Base-by-base conservation (phyloP, 1,284 basidiomycete species). In the Amylostereum chailletii region DNA sequence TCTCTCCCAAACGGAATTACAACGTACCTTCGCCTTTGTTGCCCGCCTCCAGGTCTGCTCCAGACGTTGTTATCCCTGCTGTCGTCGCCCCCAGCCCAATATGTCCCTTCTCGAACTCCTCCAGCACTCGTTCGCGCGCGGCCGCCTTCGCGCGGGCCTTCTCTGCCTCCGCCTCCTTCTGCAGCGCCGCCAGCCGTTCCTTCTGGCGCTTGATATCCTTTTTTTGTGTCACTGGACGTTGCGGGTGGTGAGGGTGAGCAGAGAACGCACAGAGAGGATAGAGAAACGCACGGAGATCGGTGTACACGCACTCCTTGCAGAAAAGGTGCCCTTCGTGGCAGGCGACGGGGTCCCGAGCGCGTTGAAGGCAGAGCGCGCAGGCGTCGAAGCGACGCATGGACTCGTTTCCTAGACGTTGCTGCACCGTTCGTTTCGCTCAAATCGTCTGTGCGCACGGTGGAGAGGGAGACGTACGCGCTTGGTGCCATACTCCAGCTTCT, bases 311-410 rank as follows among this genome's bases (percentile, higher is more conserved):
- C 65, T 94, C 91, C 60, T 87, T 90, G 75, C 94, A 97, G 66
- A 87, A 90, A 8, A 96, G 60, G 65, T 97, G 94, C 0, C 94
- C 94, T 50, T 86, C 76, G 30, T 78, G 68, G 61, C 94, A 97
- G 7, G 84, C 79, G 32, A 93, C 72, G 0, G 93, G 90, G 47
- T 90, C 84, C 43, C 84, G 68, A 3, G 89, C 90, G 46, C 76
- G 74, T 51, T 89, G 83, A 32, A 95, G 70, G 62, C 93, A 95
- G 11, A 94, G 76, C 34, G 86, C 76, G 62, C 92, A 96, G 6
- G 87, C 81, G 64, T 94, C 90, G 62, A 93, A 90, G 34, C 77
- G 77, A 40, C 90, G 81, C 87, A 95, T 91, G 3, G 87, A 90
- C 65, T 95, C 92, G 62, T 87, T 83, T 39, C 91, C 91, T 62